Conservation (phyloP, 805 yeast genomes). For the Suhomyces sp. region DNA sequence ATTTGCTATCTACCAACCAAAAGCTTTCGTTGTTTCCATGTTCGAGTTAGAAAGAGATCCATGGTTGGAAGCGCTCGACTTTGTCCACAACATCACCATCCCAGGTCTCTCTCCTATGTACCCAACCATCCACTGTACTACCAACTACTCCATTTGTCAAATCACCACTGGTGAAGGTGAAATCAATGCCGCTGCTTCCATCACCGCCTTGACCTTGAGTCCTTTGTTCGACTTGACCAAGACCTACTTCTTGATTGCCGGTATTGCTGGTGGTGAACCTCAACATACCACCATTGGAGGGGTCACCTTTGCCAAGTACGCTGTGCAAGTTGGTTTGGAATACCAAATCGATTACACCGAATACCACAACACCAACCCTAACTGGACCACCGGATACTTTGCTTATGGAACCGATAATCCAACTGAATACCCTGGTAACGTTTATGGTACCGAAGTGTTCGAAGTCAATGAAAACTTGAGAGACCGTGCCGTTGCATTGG, state of each 20-base stretch:
- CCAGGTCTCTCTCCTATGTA: conserved; percentile 67
- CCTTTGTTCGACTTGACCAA: conserved; percentile 57
- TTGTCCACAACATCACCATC: conserved; percentile 53
- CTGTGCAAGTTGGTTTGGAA: conserved; percentile 60
- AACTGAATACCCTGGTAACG: conserved; percentile 49
- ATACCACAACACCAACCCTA: conserved; percentile 27
- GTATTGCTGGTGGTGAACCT: conserved; percentile 68
- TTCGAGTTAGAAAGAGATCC: conserved; percentile 52
- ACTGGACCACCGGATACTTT: conserved; percentile 64
- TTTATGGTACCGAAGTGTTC: conserved; percentile 65
- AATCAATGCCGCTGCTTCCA: conserved; percentile 61
- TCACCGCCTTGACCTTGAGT: conserved; percentile 52
- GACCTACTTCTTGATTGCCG: conserved; percentile 63
- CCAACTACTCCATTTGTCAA: conserved; percentile 55
- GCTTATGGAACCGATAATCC: conserved; percentile 53
- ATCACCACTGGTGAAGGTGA: conserved; percentile 71
- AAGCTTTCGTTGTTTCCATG: conserved; percentile 56
- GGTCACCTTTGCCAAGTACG: conserved; percentile 58
- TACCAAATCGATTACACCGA: conserved; percentile 53
- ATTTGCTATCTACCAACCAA: conserved; percentile 46
- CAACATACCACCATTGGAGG: conserved; percentile 55
- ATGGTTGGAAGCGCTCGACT: conserved; percentile 50
- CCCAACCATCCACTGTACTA: conserved; percentile 56
- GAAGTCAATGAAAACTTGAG: conserved; percentile 59
- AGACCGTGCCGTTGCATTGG: conserved; percentile 56